phyloP scores from a whole-genome alignment of 2,329 filamentous ascomycete species.

The Tolypocladium inflatum region DNA sequence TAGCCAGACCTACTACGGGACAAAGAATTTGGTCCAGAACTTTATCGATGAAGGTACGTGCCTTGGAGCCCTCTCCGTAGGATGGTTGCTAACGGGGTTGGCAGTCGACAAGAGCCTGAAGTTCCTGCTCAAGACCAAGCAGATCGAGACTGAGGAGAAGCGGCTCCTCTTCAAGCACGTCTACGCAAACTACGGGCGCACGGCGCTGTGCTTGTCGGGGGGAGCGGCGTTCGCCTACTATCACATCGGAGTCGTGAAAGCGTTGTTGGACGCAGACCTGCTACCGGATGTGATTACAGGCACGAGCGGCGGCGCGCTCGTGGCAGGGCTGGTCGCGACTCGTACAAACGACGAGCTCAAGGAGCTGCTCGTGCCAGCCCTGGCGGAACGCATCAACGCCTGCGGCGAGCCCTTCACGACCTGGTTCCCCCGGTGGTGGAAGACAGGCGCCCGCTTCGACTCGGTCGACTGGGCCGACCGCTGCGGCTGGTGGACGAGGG shows the following conservation, averaged over 20 bases:
- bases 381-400: slow-evolving; percentile 77
- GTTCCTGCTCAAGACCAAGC: slow-evolving; percentile 58
- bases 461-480: slow-evolving; percentile 81
- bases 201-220: slow-evolving; percentile 85
- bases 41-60: slow-evolving; percentile 71
- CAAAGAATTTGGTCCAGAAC: slow-evolving; percentile 86
- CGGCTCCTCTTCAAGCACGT: slow-evolving; percentile 77
- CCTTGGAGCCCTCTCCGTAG: no score
- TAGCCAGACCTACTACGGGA: slow-evolving; percentile 94
- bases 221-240: slow-evolving; percentile 95
- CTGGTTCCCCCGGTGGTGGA: slow-evolving; percentile 82
- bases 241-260: slow-evolving; percentile 87
- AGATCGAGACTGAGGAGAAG: slow-evolving; percentile 65
- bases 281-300: slow-evolving; percentile 93
- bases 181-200: slow-evolving; percentile 83
- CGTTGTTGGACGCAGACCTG: slow-evolving; percentile 74
- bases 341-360: slow-evolving; percentile 88
- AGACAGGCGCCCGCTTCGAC: slow-evolving; percentile 88
- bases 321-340: slow-evolving; percentile 80
- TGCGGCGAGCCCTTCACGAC: slow-evolving; percentile 68
- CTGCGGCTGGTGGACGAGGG: slow-evolving; percentile 82
- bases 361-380: slow-evolving; percentile 70
- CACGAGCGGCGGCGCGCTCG: slow-evolving; percentile 85
- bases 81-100: not conserved
- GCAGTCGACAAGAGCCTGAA: slow-evolving; percentile 56